Base-by-base conservation (phyloP, 176 grass and related monocot species). In the Chrysopogon serrulatus region DNA sequence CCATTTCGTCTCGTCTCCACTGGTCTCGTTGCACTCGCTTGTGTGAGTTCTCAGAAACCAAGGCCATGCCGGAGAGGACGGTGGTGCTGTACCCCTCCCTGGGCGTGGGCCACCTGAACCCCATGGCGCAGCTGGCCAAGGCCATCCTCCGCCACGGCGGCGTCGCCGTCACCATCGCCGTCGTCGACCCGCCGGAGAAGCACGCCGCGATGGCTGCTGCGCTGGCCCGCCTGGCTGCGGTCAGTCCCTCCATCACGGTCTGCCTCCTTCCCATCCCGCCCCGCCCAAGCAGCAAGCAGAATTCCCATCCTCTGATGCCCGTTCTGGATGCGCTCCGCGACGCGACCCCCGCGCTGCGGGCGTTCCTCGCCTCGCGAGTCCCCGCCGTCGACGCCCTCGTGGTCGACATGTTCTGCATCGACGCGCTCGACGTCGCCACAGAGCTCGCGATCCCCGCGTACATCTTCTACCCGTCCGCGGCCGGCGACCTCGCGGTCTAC, bases 331-430 rank as follows among this genome's bases (percentile, higher is more conserved):
- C 30, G 48, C 61, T 93, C 62, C 80, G 69, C 26, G 17, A n/a
- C 36, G 77, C 81, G 71, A 81, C 61, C 69, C 18, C 39, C 13
- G 6, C 33, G 60, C 89, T 91, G 10, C 45, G 56, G 41, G 73
- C 56, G 0, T 39, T 84, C 42, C 70, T 87, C 24, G 3, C 57
- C 17, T 23, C 69, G 10, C 78, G 24, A 1, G 36, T 57, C 73
- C 39, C 79, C 0, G 56, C 71, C 61, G 39, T 87, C 11, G 74
- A 78, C 57, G 80, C 82, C 35, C 35, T 96, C 35, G 79, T 96
- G 23, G 48, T 95, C 68, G 93, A 95, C 79, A 87, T 95, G 85
- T 92, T 95, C 81, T 95, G 90, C 88, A 37, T 23, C 47, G 83
- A 85, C 31, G 93, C 83, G 10, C 77, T 93, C 81, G 88, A 91